phyloP scores from a whole-genome alignment of 208 protist species.

The Eutreptiella sp. region DNA sequence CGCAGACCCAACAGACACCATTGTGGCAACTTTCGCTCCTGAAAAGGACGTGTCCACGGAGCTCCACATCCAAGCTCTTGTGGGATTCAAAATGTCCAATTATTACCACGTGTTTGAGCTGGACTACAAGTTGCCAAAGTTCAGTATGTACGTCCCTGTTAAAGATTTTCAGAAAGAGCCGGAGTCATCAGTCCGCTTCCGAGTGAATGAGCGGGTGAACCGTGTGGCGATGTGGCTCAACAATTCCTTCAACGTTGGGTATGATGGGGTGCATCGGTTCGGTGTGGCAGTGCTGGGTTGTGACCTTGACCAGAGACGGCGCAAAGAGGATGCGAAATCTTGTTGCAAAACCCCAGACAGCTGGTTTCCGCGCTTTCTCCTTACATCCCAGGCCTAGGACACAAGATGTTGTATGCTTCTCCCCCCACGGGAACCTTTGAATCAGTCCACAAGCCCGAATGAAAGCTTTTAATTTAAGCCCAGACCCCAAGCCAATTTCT shows the following conservation, averaged over 20 bases:
- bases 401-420: no score
- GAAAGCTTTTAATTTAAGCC: no score
- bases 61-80: conserved; percentile 63
- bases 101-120: conserved; percentile 76
- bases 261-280: no score
- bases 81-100: conserved; percentile 52
- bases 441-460: no score
- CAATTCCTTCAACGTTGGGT: conserved; percentile 25
- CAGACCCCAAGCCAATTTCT: no score
- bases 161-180: conserved; percentile 31
- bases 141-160: conserved; percentile 60
- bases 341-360: no score
- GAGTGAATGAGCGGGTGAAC: conserved; percentile 41
- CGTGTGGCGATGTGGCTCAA: conserved; percentile 40
- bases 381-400: no score
- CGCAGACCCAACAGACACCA: conserved; percentile 36
- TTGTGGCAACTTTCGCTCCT: conserved; percentile 55
- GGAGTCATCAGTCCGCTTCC: conserved; percentile 44
- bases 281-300: no score
- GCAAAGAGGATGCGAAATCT: no score
- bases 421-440: no score
- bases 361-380: no score
- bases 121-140: conserved; percentile 59
- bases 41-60: conserved; percentile 48
- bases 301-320: no score